These are phyloP conservation scores for Aspergillus bertholletiae DNA, from an alignment of 495 filamentous ascomycete species.

Conservation along the genomic window DNA sequence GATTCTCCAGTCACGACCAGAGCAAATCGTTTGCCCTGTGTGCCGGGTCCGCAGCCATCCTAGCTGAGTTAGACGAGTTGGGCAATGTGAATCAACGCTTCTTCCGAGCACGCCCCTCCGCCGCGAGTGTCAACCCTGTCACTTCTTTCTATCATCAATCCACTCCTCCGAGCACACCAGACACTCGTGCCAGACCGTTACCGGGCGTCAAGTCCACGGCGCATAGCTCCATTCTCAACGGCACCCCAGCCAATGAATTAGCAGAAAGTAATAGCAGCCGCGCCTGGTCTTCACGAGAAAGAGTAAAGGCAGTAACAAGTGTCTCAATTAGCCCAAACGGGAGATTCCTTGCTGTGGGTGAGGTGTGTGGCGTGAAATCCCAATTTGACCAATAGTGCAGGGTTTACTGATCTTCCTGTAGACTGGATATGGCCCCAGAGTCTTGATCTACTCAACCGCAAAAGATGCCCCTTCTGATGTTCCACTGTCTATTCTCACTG, in stretches of 20 bases:
- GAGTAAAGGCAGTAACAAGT: slow-evolving; percentile 95
- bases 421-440: slow-evolving; percentile 89
- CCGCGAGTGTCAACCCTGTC: slow-evolving; percentile 58
- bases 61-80: slow-evolving; percentile 75
- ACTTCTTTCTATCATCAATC: slow-evolving; percentile 56
- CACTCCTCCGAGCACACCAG: slow-evolving; percentile 51
- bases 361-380: slow-evolving; percentile 48
- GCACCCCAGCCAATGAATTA: slow-evolving; percentile 41
- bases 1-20: slow-evolving; percentile 75
- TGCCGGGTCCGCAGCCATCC: slow-evolving; percentile 88
- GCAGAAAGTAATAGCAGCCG: slow-evolving; percentile 62
- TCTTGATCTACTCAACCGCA: slow-evolving; percentile 80
- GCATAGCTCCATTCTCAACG: slow-evolving; percentile 24
- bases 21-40: slow-evolving; percentile 77
- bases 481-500: slow-evolving; percentile 79
- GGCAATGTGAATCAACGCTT: slow-evolving; percentile 75
- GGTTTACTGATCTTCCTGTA: slow-evolving; percentile 20
- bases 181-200: slow-evolving; percentile 33
- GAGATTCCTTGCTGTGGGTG: slow-evolving; percentile 84
- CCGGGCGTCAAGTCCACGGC: slow-evolving; percentile 29
- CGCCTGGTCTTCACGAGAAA: slow-evolving; percentile 79
- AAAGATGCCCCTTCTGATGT: slow-evolving; percentile 72
- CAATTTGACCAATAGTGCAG: neutral
- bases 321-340: slow-evolving; percentile 88
- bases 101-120: slow-evolving; percentile 81